Evolutionary conservation across 345 rosid genomes (phyloP).

Genomic region (Linum lewisii): DNA sequence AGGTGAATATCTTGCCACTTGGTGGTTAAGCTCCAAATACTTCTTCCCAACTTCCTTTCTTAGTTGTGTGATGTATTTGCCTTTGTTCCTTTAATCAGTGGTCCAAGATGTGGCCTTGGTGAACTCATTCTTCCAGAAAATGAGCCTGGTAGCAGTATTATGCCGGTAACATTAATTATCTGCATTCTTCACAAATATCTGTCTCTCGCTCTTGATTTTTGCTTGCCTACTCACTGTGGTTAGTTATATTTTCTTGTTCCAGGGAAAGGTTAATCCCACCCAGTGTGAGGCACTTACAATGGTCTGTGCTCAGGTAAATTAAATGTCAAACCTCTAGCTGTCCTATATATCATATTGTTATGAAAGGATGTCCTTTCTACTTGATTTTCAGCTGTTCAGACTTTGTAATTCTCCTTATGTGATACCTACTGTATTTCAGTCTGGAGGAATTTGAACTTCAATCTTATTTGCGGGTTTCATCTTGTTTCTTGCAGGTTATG

Average conservation of each 20-base stretch:
- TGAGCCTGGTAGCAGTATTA: conserved; percentile 98
- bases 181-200: neutral
- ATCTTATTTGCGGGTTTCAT: neutral
- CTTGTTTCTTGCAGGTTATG: conserved; percentile 53
- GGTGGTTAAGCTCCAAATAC: neutral
- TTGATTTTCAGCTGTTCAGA: neutral
- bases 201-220: neutral
- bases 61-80: conserved; percentile 15
- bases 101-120: conserved; percentile 98
- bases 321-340: conserved; percentile 12
- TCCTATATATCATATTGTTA: neutral
- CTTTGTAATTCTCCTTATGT: neutral
- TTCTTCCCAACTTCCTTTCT: neutral
- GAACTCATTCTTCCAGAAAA: conserved; percentile 98
- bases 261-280: conserved; percentile 98
- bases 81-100: conserved; percentile 42
- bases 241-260: conserved; percentile 24
- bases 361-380: neutral
- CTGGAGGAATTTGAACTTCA: no score
- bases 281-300: conserved; percentile 97
- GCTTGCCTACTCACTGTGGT: neutral
- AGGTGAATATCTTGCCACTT: conserved; percentile 33
- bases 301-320: conserved; percentile 95
- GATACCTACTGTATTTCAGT: neutral
- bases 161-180: conserved; percentile 52